These are phyloP conservation scores for Lentinula sp. DNA, from an alignment of 768 basidiomycete species.

Conservation along the genomic window DNA sequence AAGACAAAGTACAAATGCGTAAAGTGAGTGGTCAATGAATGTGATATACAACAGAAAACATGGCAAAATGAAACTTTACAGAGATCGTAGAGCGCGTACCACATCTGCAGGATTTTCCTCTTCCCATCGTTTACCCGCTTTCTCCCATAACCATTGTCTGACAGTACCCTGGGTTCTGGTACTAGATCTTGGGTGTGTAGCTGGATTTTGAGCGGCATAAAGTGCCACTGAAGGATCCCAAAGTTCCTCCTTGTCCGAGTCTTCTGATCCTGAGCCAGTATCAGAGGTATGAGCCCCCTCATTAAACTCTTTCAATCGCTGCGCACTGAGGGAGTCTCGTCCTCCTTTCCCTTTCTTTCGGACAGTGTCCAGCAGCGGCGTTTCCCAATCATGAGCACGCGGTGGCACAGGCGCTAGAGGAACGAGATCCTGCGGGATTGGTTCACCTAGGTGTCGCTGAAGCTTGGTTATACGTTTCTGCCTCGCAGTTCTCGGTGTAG, in stretches of 20 bases:
- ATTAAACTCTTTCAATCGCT: background rate
- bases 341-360: background rate
- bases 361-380: background rate
- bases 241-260: background rate
- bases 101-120: constrained; percentile 28
- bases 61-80: constrained; percentile 9
- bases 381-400: background rate
- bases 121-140: constrained; percentile 27
- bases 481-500: constrained; percentile 21
- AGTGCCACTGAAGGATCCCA: constrained; percentile 1
- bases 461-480: constrained; percentile 24
- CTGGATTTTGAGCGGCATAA: background rate
- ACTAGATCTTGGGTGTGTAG: background rate
- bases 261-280: background rate
- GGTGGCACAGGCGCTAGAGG: background rate
- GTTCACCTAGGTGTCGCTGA: constrained; percentile 26
- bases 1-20: background rate
- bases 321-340: background rate
- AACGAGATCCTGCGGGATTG: constrained; percentile 19
- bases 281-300: background rate
- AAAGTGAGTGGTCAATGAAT: background rate
- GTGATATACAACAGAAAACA: background rate
- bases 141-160: constrained; percentile 34
- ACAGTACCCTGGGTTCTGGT: constrained; percentile 15
- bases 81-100: constrained; percentile 25